Evolutionary conservation across 2,329 filamentous ascomycete species (phyloP).

Genomic region (Colletotrichum truncatum): DNA sequence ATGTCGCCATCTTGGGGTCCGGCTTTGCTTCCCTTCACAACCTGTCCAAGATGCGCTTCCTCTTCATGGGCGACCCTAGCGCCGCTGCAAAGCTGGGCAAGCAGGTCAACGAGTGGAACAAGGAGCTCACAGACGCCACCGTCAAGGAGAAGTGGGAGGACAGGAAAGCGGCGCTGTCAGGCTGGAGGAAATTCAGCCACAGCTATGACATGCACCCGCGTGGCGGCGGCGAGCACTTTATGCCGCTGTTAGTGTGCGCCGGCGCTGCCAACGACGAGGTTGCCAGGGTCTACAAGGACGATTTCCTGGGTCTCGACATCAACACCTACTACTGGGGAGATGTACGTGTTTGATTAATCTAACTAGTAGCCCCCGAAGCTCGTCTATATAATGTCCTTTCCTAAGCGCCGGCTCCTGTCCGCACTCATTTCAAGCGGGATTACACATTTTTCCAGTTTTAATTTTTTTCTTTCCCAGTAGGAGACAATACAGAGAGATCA

Average conservation of each 20-base stretch:
- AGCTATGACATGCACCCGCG: slow-evolving; percentile 64
- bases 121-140: slow-evolving; percentile 51
- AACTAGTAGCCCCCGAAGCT: neutral
- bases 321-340: slow-evolving; percentile 65
- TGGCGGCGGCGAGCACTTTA: slow-evolving; percentile 64
- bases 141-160: slow-evolving; percentile 41
- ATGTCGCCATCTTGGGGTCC: slow-evolving; percentile 68
- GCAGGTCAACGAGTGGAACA: slow-evolving; percentile 54
- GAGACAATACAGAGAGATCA: neutral
- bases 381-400: slow-evolving; percentile 5
- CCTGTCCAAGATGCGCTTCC: slow-evolving; percentile 53
- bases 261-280: slow-evolving; percentile 57
- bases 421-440: slow-evolving; percentile 2
- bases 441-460: no score
- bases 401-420: slow-evolving; percentile 3
- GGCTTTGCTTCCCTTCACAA: slow-evolving; percentile 69
- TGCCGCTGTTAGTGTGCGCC: slow-evolving; percentile 67
- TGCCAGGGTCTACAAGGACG: slow-evolving; percentile 56
- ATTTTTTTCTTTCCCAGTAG: neutral
- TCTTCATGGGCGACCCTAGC: slow-evolving; percentile 36
- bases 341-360: slow-evolving; percentile 25
- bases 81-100: slow-evolving; percentile 35
- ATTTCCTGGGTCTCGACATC: slow-evolving; percentile 58
- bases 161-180: slow-evolving; percentile 49
- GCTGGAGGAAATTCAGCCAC: slow-evolving; percentile 58